phyloP scores from a whole-genome alignment of 176 grass and related monocot species.

The Metroxylon sagu region DNA sequence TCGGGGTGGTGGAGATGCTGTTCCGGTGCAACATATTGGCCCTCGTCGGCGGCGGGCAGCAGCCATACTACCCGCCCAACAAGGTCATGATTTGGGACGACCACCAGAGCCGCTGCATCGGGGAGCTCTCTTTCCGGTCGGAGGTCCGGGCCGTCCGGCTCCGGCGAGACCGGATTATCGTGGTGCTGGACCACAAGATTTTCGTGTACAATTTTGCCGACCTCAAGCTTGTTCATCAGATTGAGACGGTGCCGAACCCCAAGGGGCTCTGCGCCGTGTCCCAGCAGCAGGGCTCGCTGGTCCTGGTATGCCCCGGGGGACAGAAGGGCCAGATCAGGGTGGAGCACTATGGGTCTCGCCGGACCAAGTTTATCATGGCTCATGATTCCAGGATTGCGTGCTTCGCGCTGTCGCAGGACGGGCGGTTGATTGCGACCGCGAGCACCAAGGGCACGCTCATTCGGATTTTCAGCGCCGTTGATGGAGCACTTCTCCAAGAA shows the following conservation, averaged over 20 bases:
- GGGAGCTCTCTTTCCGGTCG: neutral
- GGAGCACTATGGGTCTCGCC: conserved; percentile 73
- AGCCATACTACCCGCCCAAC: neutral
- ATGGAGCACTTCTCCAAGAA: conserved; percentile 88
- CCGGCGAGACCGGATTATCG: conserved; percentile 79
- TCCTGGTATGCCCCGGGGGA: conserved; percentile 69
- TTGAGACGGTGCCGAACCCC: conserved; percentile 82
- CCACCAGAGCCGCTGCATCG: conserved; percentile 23
- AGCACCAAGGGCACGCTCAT: conserved; percentile 90
- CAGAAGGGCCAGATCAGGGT: conserved; percentile 96
- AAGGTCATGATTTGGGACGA: conserved; percentile 21
- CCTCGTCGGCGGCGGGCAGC: conserved; percentile 4
- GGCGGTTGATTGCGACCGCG: conserved; percentile 74
- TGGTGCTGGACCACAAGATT: conserved; percentile 79
- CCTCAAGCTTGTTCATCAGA: conserved; percentile 91
- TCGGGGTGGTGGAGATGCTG: conserved; percentile 21
- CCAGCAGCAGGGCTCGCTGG: conserved; percentile 79
- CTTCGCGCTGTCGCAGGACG: conserved; percentile 77
- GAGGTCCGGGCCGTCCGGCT: conserved; percentile 57
- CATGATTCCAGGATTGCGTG: conserved; percentile 87
- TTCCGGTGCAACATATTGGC: conserved; percentile 11
- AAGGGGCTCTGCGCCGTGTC: conserved; percentile 80
- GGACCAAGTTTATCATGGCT: conserved; percentile 89
- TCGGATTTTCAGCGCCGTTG: conserved; percentile 68
- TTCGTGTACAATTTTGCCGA: conserved; percentile 94